phyloP scores from a whole-genome alignment of 2,329 filamentous ascomycete genomes.

The Microsporum ferrugineum region DNA sequence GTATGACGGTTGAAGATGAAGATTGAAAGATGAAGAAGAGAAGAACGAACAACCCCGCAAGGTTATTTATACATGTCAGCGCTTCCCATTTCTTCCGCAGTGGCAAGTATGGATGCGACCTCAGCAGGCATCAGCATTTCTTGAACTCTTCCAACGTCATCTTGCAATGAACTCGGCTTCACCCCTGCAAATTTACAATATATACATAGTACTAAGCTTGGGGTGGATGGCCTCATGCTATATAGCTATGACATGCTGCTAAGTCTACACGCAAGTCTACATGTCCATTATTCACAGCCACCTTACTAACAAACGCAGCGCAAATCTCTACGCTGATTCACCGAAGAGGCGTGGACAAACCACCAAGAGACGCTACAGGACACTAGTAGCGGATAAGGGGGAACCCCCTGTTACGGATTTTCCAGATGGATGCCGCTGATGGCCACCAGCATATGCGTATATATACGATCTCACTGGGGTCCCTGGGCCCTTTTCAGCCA shows the following conservation, averaged over 20 bases:
- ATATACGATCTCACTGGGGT: background rate
- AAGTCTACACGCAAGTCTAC: background rate
- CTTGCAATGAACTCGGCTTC: background rate
- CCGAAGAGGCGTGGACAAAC: background rate
- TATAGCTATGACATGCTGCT: background rate
- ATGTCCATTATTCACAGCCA: background rate
- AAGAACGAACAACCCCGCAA: background rate
- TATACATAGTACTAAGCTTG: too few relatives aligned
- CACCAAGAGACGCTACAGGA: background rate
- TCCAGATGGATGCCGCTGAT: background rate
- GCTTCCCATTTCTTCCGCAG: background rate
- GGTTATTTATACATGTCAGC: background rate
- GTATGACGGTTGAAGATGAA: background rate
- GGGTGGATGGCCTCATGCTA: background rate
- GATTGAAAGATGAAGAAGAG: background rate
- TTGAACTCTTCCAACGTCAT: background rate
- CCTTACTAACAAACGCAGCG: background rate
- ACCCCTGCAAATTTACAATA: background rate
- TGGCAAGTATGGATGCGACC: conserved; percentile 2
- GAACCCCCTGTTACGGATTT: background rate
- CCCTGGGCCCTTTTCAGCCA: background rate
- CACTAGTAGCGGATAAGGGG: background rate
- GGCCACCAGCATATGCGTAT: background rate
- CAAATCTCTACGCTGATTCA: background rate
- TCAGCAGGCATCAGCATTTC: conserved; percentile 1